Percentiles rank a stretch among this genome's conserved stretches.
Conservation (phyloP, 768 basidiomycete species). For the Floccularia luteovirens region DNA sequence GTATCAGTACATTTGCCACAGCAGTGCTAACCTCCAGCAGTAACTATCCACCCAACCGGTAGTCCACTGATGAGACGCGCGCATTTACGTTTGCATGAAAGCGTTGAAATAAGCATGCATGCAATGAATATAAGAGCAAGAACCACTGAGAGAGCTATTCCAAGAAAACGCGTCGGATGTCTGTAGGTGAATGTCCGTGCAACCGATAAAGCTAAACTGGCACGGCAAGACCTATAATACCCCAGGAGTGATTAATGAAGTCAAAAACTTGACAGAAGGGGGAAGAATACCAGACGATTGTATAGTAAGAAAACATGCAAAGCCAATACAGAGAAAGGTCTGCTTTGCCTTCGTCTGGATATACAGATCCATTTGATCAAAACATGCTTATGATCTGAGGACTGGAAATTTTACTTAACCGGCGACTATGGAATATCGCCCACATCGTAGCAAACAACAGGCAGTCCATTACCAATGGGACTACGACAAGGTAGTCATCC, state of each 20-base stretch:
- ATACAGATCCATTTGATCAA: too few relatives aligned
- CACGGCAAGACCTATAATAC: slow-evolving; percentile 1
- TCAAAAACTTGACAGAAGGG: neutral
- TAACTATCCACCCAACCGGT: neutral
- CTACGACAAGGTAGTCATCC: slow-evolving; percentile 1
- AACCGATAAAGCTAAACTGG: neutral
- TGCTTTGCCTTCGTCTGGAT: too few relatives aligned
- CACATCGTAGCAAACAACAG: neutral
- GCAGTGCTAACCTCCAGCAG: neutral
- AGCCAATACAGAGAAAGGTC: neutral
- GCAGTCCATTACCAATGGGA: neutral
- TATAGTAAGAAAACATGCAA: neutral
- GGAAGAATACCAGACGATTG: neutral
- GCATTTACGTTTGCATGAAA: neutral
- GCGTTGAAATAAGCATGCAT: neutral
- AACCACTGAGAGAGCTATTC: neutral
- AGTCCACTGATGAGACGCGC: neutral
- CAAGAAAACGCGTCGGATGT: neutral
- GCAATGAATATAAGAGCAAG: neutral
- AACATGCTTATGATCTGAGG: neutral
- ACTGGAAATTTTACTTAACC: neutral
- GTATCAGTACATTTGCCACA: neutral
- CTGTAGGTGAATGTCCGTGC: neutral
- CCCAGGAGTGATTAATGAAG: too few relatives aligned
- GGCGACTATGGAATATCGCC: neutral